Evolutionary conservation across 73 alveolate genomes (phyloP).

Genomic region (Paramecium sexaurelia): DNA sequence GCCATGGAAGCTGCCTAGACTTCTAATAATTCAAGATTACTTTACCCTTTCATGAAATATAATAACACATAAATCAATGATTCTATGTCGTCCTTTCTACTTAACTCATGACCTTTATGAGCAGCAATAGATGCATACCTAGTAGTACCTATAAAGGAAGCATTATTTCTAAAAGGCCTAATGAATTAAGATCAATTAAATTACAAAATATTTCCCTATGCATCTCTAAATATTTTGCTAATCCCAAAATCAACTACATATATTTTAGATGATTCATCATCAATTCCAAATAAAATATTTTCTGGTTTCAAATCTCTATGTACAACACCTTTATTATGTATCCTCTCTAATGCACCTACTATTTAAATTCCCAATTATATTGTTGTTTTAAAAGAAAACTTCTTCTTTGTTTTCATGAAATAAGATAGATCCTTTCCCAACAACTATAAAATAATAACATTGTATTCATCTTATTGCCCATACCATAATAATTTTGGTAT

Average conservation of each 20-base stretch:
- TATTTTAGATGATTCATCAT: constrained; percentile 53
- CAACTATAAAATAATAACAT: constrained; percentile 51
- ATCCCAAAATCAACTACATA: constrained; percentile 66
- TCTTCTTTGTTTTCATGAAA: constrained; percentile 51
- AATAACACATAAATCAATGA: constrained; percentile 79
- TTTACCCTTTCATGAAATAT: constrained; percentile 73
- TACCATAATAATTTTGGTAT: constrained; percentile 59
- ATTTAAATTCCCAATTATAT: constrained; percentile 19
- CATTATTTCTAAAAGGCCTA: constrained; percentile 26
- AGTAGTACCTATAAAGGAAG: constrained; percentile 73
- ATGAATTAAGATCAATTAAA: background rate
- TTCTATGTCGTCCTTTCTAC: constrained; percentile 87
- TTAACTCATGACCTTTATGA: constrained; percentile 86
- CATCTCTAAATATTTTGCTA: constrained; percentile 63
- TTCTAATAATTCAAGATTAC: background rate
- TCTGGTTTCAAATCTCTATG: constrained; percentile 70
- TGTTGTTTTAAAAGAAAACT: constrained; percentile 57
- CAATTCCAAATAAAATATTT: constrained; percentile 59
- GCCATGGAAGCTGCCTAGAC: constrained; percentile 71
- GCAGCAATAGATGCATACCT: constrained; percentile 84
- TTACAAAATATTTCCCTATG: constrained; percentile 7
- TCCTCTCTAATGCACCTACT: constrained; percentile 43
- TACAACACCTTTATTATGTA: constrained; percentile 57
- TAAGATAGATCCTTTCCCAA: constrained; percentile 66
- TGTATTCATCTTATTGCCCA: constrained; percentile 64